These are phyloP conservation scores for Discostella stelligera DNA, from an alignment of 352 stramenopile species.

Conservation along the genomic window DNA sequence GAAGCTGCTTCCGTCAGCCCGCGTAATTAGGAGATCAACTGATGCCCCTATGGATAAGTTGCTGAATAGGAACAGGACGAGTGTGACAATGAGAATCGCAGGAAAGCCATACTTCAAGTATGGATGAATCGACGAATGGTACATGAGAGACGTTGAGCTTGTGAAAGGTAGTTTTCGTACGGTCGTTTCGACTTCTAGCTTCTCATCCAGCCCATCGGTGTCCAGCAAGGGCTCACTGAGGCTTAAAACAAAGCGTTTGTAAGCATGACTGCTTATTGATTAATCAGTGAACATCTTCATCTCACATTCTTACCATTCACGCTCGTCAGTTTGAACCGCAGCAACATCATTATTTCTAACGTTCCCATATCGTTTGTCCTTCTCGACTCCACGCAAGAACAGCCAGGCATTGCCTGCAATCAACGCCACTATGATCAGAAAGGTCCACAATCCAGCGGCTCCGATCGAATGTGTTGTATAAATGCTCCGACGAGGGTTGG, in stretches of 20 bases:
- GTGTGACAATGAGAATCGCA: constrained; percentile 51
- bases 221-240: constrained; percentile 46
- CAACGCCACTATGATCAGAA: constrained; percentile 48
- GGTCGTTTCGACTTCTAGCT: constrained; percentile 48
- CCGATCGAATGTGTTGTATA: constrained; percentile 17
- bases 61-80: constrained; percentile 62
- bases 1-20: constrained; percentile 33
- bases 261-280: not conserved
- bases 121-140: constrained; percentile 45
- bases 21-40: constrained; percentile 61
- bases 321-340: constrained; percentile 13
- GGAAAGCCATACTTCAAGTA: constrained; percentile 40
- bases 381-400: constrained; percentile 44
- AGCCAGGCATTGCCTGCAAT: constrained; percentile 45
- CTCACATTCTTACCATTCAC: constrained; percentile 22
- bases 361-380: constrained; percentile 4
- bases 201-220: constrained; percentile 45
- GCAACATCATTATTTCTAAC: not conserved
- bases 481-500: constrained; percentile 35
- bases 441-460: constrained; percentile 41
- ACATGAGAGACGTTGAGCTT: constrained; percentile 56
- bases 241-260: constrained; percentile 16
- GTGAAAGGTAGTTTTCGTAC: constrained; percentile 46
- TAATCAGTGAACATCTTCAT: not conserved
- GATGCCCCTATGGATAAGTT: constrained; percentile 74